Evolutionary conservation across 1,284 basidiomycete species (phyloP).

Genomic region (Sanguinoderma infundibulare): DNA sequence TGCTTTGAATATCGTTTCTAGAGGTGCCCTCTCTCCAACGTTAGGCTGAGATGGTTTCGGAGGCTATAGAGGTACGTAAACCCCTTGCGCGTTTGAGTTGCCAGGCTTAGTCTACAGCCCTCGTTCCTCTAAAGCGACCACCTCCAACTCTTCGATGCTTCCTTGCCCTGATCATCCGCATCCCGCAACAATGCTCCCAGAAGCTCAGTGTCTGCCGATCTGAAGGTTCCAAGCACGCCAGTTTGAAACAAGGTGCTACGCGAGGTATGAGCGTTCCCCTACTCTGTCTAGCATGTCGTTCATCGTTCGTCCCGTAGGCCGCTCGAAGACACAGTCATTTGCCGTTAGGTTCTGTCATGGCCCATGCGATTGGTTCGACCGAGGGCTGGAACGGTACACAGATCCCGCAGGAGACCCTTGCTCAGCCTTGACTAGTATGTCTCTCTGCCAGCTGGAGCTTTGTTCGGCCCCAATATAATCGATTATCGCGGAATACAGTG

Average conservation of each 20-base stretch:
- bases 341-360: slow-evolving; percentile 4
- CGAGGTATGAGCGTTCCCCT: slow-evolving; percentile 1
- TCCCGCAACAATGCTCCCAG: background rate
- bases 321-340: background rate
- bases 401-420: background rate
- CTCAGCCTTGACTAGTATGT: slow-evolving; percentile 8
- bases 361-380: background rate
- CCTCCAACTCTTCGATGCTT: background rate
- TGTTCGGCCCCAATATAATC: slow-evolving; percentile 1
- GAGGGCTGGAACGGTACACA: background rate
- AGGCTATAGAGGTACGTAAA: slow-evolving; percentile 8
- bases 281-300: background rate
- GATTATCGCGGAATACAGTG: no score
- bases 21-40: background rate
- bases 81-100: slow-evolving; percentile 4
- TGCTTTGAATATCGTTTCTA: background rate
- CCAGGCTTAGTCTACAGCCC: background rate
- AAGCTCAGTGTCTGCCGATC: background rate
- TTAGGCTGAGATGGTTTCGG: background rate
- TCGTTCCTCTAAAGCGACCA: background rate
- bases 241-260: background rate
- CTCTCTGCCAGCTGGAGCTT: slow-evolving; percentile 7
- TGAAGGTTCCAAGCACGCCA: background rate
- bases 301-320: slow-evolving; percentile 4
- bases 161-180: background rate